Conservation (phyloP, 2,329 filamentous ascomycete genomes). For the Stylonectria norvegica region DNA sequence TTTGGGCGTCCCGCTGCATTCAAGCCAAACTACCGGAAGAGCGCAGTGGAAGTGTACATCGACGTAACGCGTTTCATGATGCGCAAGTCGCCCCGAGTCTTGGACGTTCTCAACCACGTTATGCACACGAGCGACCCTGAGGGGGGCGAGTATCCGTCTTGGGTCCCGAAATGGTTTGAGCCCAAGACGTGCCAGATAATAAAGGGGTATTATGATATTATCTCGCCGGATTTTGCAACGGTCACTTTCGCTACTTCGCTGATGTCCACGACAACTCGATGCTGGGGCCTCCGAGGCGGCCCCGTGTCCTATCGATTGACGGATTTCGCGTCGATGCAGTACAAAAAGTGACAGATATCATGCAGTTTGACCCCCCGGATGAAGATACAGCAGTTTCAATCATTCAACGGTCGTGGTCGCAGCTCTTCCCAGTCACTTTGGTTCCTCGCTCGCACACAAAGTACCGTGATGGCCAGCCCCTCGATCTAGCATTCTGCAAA, state of each 20-base stretch:
- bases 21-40: constrained; percentile 11
- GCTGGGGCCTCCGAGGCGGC: constrained; percentile 1
- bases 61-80: constrained; percentile 15
- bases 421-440: constrained; percentile 1
- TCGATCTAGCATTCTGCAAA: constrained; percentile 12
- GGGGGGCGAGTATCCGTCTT: constrained; percentile 11
- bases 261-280: constrained; percentile 7
- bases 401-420: not conserved
- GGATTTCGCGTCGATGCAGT: constrained; percentile 11
- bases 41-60: constrained; percentile 10
- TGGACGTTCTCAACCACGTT: constrained; percentile 13
- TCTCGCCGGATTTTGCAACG: constrained; percentile 11
- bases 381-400: not conserved
- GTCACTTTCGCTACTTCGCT: constrained; percentile 4
- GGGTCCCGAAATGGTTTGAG: constrained; percentile 17
- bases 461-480: constrained; percentile 8
- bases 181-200: constrained; percentile 4
- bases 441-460: not conserved
- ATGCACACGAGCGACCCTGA: constrained; percentile 10
- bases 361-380: not conserved
- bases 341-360: constrained; percentile 2
- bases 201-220: constrained; percentile 7
- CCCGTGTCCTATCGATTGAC: constrained; percentile 7
- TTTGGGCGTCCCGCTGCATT: constrained; percentile 10
- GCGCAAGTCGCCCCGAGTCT: constrained; percentile 8